These are phyloP conservation scores for Hortiboletus campestris DNA, from an alignment of 768 basidiomycete species.

Conservation along the genomic window DNA sequence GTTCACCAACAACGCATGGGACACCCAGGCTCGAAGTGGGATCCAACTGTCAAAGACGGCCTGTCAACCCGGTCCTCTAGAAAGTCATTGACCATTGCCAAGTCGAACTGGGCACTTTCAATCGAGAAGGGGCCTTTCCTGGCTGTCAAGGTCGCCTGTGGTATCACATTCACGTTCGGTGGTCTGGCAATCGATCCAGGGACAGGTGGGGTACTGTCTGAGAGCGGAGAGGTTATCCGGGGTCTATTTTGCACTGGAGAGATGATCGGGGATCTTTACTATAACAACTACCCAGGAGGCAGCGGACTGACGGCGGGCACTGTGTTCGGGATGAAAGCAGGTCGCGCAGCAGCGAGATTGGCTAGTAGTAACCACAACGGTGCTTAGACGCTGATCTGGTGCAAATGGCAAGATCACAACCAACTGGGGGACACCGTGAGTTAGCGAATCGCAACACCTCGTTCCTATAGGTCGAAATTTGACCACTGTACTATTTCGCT, in stretches of 20 bases:
- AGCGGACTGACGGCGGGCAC: slow-evolving; percentile 65
- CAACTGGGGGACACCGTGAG: not conserved
- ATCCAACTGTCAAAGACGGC: slow-evolving; percentile 65
- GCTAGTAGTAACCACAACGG: not conserved
- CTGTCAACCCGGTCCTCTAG: slow-evolving; percentile 48
- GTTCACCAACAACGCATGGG: slow-evolving; percentile 37
- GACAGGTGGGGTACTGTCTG: slow-evolving; percentile 50
- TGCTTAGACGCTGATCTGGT: not conserved
- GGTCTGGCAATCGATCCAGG: slow-evolving; percentile 58
- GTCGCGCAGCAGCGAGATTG: slow-evolving; percentile 41
- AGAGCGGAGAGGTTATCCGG: slow-evolving; percentile 40
- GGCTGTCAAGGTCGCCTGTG: slow-evolving; percentile 67
- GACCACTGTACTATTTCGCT: not conserved
- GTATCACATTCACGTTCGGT: slow-evolving; percentile 73
- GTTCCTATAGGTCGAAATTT: not conserved
- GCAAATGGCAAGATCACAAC: not conserved
- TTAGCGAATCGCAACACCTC: not conserved
- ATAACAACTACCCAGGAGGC: slow-evolving; percentile 67
- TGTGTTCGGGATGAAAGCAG: slow-evolving; percentile 62
- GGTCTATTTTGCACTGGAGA: slow-evolving; percentile 69
- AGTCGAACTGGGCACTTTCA: slow-evolving; percentile 68
- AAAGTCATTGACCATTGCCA: slow-evolving; percentile 42
- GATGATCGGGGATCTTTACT: slow-evolving; percentile 65
- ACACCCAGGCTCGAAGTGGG: slow-evolving; percentile 42
- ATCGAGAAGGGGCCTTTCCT: slow-evolving; percentile 54